A percentile compares a stretch with the other conserved stretches of the same genome.
Conservation (phyloP, 164 flowering plant species). For the Piper betle region DNA sequence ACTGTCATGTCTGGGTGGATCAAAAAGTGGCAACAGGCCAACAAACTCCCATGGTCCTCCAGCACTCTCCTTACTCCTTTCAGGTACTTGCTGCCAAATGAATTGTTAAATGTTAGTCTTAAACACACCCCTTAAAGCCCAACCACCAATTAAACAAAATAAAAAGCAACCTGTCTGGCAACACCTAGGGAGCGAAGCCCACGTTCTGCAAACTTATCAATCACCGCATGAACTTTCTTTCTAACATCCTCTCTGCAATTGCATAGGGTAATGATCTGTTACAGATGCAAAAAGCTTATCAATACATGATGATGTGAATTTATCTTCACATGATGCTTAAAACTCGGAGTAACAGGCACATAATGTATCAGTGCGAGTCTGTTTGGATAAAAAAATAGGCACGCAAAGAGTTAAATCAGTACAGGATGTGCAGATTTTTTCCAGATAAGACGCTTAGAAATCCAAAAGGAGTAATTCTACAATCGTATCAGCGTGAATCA, state of each 20-base stretch:
- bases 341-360: no score
- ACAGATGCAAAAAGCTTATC: background rate
- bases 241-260: conserved; percentile 24
- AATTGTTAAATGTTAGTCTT: background rate
- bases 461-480: no score
- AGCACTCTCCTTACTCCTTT: conserved; percentile 23
- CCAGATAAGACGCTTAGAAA: no score
- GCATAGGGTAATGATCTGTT: conserved; percentile 25
- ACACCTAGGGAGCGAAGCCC: conserved; percentile 32
- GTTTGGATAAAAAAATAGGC: no score
- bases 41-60: conserved; percentile 31
- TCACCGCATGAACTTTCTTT: conserved; percentile 24
- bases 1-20: conserved; percentile 30
- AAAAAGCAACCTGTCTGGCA: conserved; percentile 20
- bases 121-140: background rate
- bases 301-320: no score
- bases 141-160: background rate
- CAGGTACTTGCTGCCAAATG: conserved; percentile 22
- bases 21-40: conserved; percentile 28
- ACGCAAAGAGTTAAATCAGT: no score
- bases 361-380: no score
- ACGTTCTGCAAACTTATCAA: conserved; percentile 31
- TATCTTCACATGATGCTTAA: no score
- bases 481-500: no score
- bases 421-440: no score